Percentiles rank a stretch among this genome's conserved stretches.
phyloP scores from a whole-genome alignment of 2,329 filamentous ascomycete species.

The Stagonosporopsis vannaccii region DNA sequence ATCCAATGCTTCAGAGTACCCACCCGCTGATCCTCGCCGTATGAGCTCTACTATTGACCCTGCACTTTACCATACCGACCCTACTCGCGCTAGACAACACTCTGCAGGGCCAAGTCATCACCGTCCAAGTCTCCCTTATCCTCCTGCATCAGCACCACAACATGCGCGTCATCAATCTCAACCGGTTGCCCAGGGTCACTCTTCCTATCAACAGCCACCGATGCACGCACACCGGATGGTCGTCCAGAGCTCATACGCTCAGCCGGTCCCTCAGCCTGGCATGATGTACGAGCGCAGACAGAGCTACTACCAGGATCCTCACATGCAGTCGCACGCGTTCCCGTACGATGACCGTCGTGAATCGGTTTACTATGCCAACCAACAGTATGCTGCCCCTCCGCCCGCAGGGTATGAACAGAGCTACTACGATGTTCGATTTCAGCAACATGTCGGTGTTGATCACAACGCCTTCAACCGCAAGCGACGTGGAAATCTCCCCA shows the following conservation, averaged over 20 bases:
- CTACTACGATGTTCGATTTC: slow-evolving; percentile 41
- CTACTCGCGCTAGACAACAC: slow-evolving; percentile 14
- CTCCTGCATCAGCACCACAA: slow-evolving; percentile 22
- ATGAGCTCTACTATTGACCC: slow-evolving; percentile 34
- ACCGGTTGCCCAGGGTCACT: slow-evolving; percentile 27
- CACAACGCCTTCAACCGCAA: slow-evolving; percentile 53
- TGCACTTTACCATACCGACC: slow-evolving; percentile 20
- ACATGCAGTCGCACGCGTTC: slow-evolving; percentile 23
- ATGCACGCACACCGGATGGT: slow-evolving; percentile 20
- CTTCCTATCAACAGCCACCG: slow-evolving; percentile 3
- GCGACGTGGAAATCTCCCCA: slow-evolving; percentile 86
- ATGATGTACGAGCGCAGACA: slow-evolving; percentile 31
- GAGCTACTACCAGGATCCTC: slow-evolving; percentile 40
- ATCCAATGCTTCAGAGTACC: slow-evolving; percentile 24
- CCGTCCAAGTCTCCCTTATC: slow-evolving; percentile 39
- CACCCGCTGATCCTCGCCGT: slow-evolving; percentile 25
- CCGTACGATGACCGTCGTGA: slow-evolving; percentile 30
- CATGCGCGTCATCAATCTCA: slow-evolving; percentile 41
- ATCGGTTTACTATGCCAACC: slow-evolving; percentile 29
- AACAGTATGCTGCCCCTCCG: slow-evolving; percentile 21
- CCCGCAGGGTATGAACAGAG: slow-evolving; percentile 27
- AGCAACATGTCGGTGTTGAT: slow-evolving; percentile 37
- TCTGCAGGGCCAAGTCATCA: slow-evolving; percentile 29
- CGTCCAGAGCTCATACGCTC: slow-evolving; percentile 22
- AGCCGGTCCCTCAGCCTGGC: slow-evolving; percentile 15